These are phyloP conservation scores for Colletotrichum sp. DNA, from an alignment of 2,329 filamentous ascomycete species.

Conservation along the genomic window DNA sequence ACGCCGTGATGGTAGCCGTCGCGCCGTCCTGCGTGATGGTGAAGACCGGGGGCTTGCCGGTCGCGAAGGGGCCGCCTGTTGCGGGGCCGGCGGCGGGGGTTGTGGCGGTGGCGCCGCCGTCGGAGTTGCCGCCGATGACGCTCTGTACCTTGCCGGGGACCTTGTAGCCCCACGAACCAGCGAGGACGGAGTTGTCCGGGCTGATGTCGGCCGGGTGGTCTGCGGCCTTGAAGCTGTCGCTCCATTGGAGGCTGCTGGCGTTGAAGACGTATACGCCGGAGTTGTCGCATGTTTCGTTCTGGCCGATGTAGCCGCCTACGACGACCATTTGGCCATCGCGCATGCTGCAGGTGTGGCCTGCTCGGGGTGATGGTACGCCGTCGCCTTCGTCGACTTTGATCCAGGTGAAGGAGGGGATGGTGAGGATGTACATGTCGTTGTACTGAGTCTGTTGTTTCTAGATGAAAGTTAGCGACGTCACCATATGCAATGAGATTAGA, in stretches of 20 bases:
- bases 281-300: conserved; percentile 66
- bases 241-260: conserved; percentile 68
- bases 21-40: conserved; percentile 61
- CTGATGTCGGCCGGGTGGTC: conserved; percentile 51
- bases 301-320: conserved; percentile 71
- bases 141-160: conserved; percentile 69
- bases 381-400: conserved; percentile 63
- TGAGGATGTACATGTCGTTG: conserved; percentile 77
- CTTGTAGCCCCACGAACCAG: conserved; percentile 67
- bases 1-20: conserved; percentile 47
- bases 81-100: conserved; percentile 65
- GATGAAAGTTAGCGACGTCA: neutral
- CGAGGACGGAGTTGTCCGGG: conserved; percentile 56
- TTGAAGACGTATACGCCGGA: conserved; percentile 79
- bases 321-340: conserved; percentile 76
- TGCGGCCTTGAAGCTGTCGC: conserved; percentile 64
- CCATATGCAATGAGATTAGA: no score
- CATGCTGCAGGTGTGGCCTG: conserved; percentile 72
- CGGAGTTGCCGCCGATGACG: conserved; percentile 64
- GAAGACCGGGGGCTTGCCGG: conserved; percentile 72
- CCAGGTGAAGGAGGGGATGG: conserved; percentile 76
- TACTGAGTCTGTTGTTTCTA: conserved; percentile 60
- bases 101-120: conserved; percentile 70
- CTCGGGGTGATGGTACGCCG: conserved; percentile 61
- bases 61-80: conserved; percentile 73